phyloP scores from a whole-genome alignment of 192 early-diverging fungal genomes.

The Gryganskiella cystojenkinii region DNA sequence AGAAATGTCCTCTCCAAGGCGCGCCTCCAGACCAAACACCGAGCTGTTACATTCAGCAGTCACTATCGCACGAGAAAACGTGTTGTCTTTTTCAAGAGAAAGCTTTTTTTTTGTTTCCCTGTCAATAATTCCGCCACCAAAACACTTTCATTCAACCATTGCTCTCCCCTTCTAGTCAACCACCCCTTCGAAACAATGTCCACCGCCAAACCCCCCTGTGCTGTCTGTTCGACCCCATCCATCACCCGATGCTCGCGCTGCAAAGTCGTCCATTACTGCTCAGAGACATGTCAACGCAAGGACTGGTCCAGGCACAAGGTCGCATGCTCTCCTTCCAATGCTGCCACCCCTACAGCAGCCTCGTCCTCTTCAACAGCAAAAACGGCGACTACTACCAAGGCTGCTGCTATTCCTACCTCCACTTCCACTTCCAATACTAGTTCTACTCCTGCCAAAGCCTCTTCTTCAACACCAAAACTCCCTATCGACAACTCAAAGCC shows the following conservation, averaged over 20 bases:
- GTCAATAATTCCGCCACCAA: too few species aligned
- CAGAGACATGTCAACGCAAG: constrained; percentile 33
- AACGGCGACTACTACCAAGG: background rate
- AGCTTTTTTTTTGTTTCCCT: too few species aligned
- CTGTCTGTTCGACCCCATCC: constrained; percentile 40
- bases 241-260: constrained; percentile 44
- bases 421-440: too few species aligned
- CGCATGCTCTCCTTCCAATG: constrained; percentile 28
- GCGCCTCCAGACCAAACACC: too few species aligned
- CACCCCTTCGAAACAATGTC: background rate
- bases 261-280: constrained; percentile 47
- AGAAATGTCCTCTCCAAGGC: too few species aligned
- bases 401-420: too few species aligned
- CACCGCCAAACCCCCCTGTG: constrained; percentile 26
- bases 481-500: constrained; percentile 7
- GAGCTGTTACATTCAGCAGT: too few species aligned
- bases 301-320: constrained; percentile 49
- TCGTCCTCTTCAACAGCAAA: background rate
- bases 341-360: background rate
- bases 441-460: too few species aligned
- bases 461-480: constrained; percentile 8
- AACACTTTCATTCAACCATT: too few species aligned
- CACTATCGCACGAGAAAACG: too few species aligned
- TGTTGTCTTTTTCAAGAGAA: too few species aligned
- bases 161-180: too few species aligned